Evolutionary conservation across 2,329 filamentous ascomycete genomes (phyloP).

Genomic region (Hysterium pulicare): DNA sequence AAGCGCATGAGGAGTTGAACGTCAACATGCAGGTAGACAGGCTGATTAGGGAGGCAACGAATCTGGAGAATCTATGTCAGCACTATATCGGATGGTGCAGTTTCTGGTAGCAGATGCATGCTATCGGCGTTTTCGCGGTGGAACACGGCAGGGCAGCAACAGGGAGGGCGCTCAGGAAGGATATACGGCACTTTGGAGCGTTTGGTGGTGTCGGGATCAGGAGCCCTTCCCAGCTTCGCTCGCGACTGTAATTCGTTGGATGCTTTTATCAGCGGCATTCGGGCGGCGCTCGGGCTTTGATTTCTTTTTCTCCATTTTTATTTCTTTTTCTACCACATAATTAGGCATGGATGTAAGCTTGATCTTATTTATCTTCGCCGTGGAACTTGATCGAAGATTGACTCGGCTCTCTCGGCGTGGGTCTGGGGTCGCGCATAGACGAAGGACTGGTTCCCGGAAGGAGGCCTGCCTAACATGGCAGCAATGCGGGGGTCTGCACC

Average conservation of each 20-base stretch:
- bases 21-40: constrained; percentile 90
- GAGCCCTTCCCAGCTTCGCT: not conserved
- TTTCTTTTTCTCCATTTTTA: not conserved
- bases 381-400: no score
- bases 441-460: no score
- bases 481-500: no score
- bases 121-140: not conserved
- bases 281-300: not conserved
- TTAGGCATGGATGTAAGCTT: no score
- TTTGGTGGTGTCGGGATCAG: not conserved
- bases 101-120: constrained; percentile 67
- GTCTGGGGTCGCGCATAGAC: no score
- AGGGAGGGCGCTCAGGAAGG: constrained; percentile 2
- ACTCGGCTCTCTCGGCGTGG: no score
- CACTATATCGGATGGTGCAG: constrained; percentile 99
- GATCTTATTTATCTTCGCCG: no score
- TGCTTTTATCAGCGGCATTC: not conserved
- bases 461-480: no score
- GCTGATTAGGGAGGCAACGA: constrained; percentile 90
- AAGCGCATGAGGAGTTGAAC: constrained; percentile 76
- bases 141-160: not conserved
- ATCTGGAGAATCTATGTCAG: constrained; percentile 95
- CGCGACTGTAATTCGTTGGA: not conserved
- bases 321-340: not conserved
- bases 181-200: not conserved